Percentiles rank a stretch among this genome's conserved stretches.
phyloP scores from a whole-genome alignment of 2,329 filamentous ascomycete species.

The Verticillium tricorpus region DNA sequence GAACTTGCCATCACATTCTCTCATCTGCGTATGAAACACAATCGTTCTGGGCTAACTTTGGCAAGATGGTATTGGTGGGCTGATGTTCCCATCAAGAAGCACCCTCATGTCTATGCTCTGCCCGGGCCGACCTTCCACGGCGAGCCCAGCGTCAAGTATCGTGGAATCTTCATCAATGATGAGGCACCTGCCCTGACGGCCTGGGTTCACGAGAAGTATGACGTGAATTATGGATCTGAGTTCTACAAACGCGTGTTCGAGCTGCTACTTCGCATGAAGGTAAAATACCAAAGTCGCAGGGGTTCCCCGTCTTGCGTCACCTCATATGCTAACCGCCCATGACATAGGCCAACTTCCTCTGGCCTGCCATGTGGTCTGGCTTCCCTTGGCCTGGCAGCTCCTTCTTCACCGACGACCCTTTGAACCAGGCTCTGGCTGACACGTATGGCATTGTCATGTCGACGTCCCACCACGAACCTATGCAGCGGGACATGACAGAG shows the following conservation, averaged over 20 bases:
- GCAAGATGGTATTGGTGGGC: conserved; percentile 53
- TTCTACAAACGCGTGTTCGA: conserved; percentile 63
- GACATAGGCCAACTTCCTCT: conserved; percentile 55
- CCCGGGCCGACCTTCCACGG: conserved; percentile 41
- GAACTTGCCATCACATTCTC: background rate
- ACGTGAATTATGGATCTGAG: conserved; percentile 44
- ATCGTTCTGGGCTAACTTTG: background rate
- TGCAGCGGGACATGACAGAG: conserved; percentile 54
- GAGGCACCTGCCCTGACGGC: conserved; percentile 54
- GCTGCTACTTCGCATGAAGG: conserved; percentile 51
- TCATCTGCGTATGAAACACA: background rate
- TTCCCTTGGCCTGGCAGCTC: conserved; percentile 43
- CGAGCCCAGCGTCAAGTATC: conserved; percentile 53
- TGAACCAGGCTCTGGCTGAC: conserved; percentile 55
- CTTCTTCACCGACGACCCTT: conserved; percentile 58
- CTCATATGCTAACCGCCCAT: background rate
- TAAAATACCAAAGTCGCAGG: background rate
- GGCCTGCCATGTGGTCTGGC: conserved; percentile 62
- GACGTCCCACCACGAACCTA: conserved; percentile 62
- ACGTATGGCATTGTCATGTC: conserved; percentile 61
- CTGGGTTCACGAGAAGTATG: conserved; percentile 48
- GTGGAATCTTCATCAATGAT: conserved; percentile 61
- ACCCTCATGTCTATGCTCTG: conserved; percentile 44
- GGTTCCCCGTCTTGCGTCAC: background rate
- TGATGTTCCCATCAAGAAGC: conserved; percentile 47